These are phyloP conservation scores for Botryotinia globosa DNA, from an alignment of 2,329 filamentous ascomycete species.

Conservation along the genomic window DNA sequence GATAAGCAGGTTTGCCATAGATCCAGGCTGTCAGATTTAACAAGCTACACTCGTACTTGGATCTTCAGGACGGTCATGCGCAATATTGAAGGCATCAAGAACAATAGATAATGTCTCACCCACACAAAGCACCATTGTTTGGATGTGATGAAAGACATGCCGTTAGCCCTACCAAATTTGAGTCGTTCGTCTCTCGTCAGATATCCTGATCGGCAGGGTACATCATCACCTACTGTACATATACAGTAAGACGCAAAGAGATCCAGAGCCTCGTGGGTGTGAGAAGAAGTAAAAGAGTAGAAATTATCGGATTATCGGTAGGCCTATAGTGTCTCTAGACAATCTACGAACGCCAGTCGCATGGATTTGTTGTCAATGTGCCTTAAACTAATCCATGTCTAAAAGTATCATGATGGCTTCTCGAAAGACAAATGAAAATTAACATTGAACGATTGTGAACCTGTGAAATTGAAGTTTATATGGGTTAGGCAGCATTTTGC, in stretches of 20 bases:
- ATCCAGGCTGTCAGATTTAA: constrained; percentile 11
- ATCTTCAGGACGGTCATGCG: constrained; percentile 20
- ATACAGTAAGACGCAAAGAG: constrained; percentile 15
- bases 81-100: constrained; percentile 4
- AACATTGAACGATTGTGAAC: constrained; percentile 12
- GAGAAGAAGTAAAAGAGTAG: constrained; percentile 11
- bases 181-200: constrained; percentile 7
- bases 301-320: not conserved
- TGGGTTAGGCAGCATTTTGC: constrained; percentile 18
- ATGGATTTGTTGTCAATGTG: constrained; percentile 24
- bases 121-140: not conserved
- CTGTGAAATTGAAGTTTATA: constrained; percentile 13
- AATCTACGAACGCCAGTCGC: constrained; percentile 26
- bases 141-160: constrained; percentile 6
- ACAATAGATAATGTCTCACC: constrained; percentile 4
- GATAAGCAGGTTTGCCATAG: constrained; percentile 9
- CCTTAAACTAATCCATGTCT: constrained; percentile 19
- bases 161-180: constrained; percentile 8
- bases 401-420: constrained; percentile 20
- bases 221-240: constrained; percentile 4
- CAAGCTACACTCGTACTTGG: constrained; percentile 15
- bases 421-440: constrained; percentile 21
- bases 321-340: not conserved
- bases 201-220: constrained; percentile 12
- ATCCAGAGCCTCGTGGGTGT: not conserved